Conservation (phyloP, 495 filamentous ascomycete genomes). For the Lasiosphaeria hispida region DNA sequence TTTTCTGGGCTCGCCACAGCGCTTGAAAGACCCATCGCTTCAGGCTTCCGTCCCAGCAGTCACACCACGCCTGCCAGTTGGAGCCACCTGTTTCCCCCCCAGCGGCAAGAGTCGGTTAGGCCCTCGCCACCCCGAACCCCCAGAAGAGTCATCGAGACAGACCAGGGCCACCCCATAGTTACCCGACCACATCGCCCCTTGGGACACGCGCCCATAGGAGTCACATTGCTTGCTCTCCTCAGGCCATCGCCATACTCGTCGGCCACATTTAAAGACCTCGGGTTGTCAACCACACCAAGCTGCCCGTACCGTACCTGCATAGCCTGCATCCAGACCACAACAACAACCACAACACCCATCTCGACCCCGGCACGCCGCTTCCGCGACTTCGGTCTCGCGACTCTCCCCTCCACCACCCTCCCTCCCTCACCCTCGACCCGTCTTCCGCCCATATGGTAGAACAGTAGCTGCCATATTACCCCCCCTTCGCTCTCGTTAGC, state of each 20-base stretch:
- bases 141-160: conserved; percentile 47
- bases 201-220: conserved; percentile 38
- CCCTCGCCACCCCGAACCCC: conserved; percentile 36
- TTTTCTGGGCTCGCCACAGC: conserved; percentile 30
- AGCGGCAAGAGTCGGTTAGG: conserved; percentile 41
- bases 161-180: conserved; percentile 33
- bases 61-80: conserved; percentile 42
- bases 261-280: conserved; percentile 12
- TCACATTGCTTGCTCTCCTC: conserved; percentile 30
- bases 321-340: conserved; percentile 9
- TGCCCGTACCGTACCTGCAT: conserved; percentile 21
- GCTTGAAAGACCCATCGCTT: conserved; percentile 33
- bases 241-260: conserved; percentile 17
- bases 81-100: conserved; percentile 43
- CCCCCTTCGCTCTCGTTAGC: conserved; percentile 29
- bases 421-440: conserved; percentile 4
- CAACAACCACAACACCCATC: not conserved
- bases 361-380: not conserved
- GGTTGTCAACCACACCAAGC: conserved; percentile 19
- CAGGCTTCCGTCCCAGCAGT: conserved; percentile 35
- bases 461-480: conserved; percentile 38
- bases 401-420: not conserved
- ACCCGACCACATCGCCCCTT: conserved; percentile 37
- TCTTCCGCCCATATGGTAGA: conserved; percentile 33
- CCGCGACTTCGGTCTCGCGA: not conserved